Evolutionary conservation across 805 yeast species (phyloP), one percentile per base, ranked within the genome.

Genomic region (Jamesozyma hellenica): DNA sequence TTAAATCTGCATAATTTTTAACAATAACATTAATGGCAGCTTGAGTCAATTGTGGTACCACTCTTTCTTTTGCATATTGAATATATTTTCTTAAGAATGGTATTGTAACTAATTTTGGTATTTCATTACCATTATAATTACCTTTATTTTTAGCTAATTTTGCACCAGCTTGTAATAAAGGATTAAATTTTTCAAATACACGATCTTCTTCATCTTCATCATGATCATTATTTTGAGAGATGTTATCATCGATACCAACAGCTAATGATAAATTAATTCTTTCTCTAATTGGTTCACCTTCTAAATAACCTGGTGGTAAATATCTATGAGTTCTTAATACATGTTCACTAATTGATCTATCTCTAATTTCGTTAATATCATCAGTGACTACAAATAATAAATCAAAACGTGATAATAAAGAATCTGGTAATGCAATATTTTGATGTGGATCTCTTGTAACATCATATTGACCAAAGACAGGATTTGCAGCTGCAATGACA

Each of bases 401-500:
- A 72, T 92, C 98, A 56, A 92, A 92, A 76, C 98, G 95, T 14
- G 97, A 90, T 44, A 92, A 70, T 43, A 92, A 69, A 10, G 98
- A 92, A 65, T 92, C 98, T 2, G 98, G 98, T 40, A 92, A 71
- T 0, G 97, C 97, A 52, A 92, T 92, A 59, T 92, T 92, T 60
- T 84, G 83, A 62, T 88, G 96, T 3, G 98, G 97, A 51, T 90
- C 95, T 65, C 84, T 86, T 63, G 84, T 94, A 17, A 88, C 79
- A 64, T 90, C 96, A 60, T 90, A 90, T 62, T 90, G 97, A 38
- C 98, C 97, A 63, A 78, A 88, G 2, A 90, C 86, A 1, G 98
- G 98, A 60, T 90, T 90, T 7, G 98, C 98, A 27, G 98, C 98
- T 1, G 97, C 97, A 49, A 90, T 75, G 14, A 90, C 97, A 23